A percentile compares a stretch with the other conserved stretches of the same genome.
Conservation (phyloP, 208 protist species). For the Balamuthia mandrillaris region DNA sequence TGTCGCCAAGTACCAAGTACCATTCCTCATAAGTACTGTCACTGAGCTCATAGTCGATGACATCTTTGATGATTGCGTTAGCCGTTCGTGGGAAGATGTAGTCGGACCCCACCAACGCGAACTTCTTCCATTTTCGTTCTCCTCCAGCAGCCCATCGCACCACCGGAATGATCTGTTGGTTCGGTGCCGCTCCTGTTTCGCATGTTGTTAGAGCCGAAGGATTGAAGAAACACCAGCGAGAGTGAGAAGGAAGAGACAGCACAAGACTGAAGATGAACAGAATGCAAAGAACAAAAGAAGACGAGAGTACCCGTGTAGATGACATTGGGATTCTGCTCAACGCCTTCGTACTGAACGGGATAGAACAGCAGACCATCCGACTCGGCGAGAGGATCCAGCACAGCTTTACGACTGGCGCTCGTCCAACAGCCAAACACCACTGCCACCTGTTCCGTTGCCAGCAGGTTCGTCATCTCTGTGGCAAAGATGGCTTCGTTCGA, state of each 20-base stretch:
- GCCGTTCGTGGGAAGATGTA: constrained; percentile 20
- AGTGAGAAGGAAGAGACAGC: background rate
- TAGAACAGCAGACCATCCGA: constrained; percentile 11
- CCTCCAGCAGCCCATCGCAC: constrained; percentile 13
- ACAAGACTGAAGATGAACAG: background rate
- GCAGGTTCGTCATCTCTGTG: background rate
- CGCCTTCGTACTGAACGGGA: constrained; percentile 8
- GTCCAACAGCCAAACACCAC: constrained; percentile 25
- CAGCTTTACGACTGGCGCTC: background rate
- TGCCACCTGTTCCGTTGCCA: background rate
- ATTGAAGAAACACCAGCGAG: background rate
- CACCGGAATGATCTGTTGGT: constrained; percentile 6
- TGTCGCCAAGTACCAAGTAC: no score
- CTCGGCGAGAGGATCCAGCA: background rate
- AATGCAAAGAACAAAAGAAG: background rate
- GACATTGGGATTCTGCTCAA: background rate
- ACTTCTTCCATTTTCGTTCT: no score
- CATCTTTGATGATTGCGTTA: constrained; percentile 21
- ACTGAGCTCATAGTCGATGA: background rate
- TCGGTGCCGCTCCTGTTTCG: background rate
- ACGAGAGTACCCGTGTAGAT: background rate
- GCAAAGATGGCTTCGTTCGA: background rate
- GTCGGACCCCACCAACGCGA: background rate
- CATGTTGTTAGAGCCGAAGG: background rate
- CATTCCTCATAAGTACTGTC: background rate